These are phyloP conservation scores for Saussurea involucrata DNA, from an alignment of 129 eudicot species.

Conservation along the genomic window DNA sequence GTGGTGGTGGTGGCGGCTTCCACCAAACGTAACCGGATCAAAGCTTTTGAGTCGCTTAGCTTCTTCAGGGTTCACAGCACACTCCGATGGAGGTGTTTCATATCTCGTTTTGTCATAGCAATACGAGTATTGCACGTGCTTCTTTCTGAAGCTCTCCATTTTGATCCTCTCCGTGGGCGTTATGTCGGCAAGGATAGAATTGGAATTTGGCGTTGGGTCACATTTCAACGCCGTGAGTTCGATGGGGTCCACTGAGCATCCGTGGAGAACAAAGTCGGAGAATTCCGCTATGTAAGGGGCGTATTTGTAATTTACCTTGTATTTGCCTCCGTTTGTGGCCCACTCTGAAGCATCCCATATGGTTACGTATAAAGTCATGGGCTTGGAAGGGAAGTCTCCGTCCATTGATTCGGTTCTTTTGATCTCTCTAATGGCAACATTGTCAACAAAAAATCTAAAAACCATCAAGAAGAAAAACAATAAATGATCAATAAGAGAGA, in stretches of 20 bases:
- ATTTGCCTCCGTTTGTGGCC: slow-evolving; percentile 94
- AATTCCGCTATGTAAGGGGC: slow-evolving; percentile 86
- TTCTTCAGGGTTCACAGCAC: slow-evolving; percentile 53
- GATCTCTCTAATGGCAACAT: slow-evolving; percentile 80
- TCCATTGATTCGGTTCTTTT: slow-evolving; percentile 73
- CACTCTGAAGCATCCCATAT: slow-evolving; percentile 97
- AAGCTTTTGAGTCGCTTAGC: slow-evolving; percentile 56
- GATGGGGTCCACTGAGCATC: slow-evolving; percentile 72
- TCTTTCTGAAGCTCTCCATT: slow-evolving; percentile 70
- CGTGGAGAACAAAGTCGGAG: slow-evolving; percentile 84
- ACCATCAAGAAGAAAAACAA: slow-evolving; percentile 10
- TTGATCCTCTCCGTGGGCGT: slow-evolving; percentile 43
- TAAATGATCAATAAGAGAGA: not conserved
- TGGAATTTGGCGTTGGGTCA: slow-evolving; percentile 25
- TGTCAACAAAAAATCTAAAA: slow-evolving; percentile 72
- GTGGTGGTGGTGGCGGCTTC: slow-evolving; percentile 32
- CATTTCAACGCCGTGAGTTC: slow-evolving; percentile 48
- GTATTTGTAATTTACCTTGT: slow-evolving; percentile 81
- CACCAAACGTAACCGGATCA: slow-evolving; percentile 83
- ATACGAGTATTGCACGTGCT: slow-evolving; percentile 77
- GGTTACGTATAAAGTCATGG: slow-evolving; percentile 81
- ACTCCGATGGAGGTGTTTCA: slow-evolving; percentile 62
- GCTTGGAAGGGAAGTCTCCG: slow-evolving; percentile 87
- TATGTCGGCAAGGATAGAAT: slow-evolving; percentile 38
- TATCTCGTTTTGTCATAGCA: slow-evolving; percentile 76